These are phyloP conservation scores for Rhynchospora pubera DNA, from an alignment of 176 grass and related monocot genomes.

Conservation along the genomic window DNA sequence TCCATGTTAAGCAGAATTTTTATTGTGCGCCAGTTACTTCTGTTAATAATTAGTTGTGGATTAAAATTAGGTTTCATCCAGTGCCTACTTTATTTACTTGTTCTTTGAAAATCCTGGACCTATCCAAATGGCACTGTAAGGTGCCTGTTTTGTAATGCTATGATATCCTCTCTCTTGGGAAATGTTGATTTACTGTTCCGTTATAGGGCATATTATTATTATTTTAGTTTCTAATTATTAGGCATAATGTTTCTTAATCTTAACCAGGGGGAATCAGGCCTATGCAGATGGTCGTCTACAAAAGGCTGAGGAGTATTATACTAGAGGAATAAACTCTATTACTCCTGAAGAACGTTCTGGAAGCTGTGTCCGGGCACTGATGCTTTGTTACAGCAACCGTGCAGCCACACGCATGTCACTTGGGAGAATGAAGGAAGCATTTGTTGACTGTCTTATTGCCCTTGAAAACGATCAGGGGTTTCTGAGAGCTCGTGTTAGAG, in stretches of 20 bases:
- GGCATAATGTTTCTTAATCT: conserved; percentile 28
- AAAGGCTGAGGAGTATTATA: conserved; percentile 89
- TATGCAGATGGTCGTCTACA: conserved; percentile 76
- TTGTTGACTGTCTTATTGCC: conserved; percentile 72
- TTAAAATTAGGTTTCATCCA: background rate
- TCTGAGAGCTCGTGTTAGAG: conserved; percentile 71
- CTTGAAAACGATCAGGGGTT: conserved; percentile 62
- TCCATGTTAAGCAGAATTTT: background rate
- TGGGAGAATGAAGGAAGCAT: conserved; percentile 77
- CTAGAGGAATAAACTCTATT: conserved; percentile 70
- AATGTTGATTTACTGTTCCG: background rate
- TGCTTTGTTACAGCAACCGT: conserved; percentile 96
- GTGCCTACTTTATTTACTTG: background rate
- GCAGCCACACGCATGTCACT: conserved; percentile 84
- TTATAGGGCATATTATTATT: background rate
- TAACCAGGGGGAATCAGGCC: conserved; percentile 82
- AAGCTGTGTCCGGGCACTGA: conserved; percentile 44
- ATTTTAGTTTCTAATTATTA: conserved; percentile 10
- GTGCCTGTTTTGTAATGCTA: background rate
- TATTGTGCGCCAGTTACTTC: background rate
- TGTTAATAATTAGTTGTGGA: background rate
- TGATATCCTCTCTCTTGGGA: background rate
- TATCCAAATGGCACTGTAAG: background rate
- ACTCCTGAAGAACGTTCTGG: conserved; percentile 34
- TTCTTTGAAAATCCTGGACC: background rate